Evolutionary conservation across 2,329 filamentous ascomycete species (phyloP).

Genomic region (Rutstroemia sp.): DNA sequence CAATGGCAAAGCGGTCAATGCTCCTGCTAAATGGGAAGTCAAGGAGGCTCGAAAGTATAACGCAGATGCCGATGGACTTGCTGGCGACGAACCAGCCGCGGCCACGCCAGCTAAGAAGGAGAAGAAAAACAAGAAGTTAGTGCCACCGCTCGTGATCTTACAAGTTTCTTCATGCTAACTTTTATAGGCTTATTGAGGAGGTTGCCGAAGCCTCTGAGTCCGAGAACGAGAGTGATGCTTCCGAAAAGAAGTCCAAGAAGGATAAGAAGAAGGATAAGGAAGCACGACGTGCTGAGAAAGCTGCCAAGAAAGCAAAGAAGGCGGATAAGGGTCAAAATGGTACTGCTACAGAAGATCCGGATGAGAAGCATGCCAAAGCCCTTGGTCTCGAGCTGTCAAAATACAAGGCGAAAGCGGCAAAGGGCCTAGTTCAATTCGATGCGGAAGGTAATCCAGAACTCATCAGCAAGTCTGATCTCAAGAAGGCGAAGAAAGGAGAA

Average conservation of each 20-base stretch:
- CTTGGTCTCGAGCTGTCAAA: slow-evolving; percentile 66
- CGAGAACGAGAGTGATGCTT: slow-evolving; percentile 5
- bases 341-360: slow-evolving; percentile 32
- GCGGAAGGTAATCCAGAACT: slow-evolving; percentile 52
- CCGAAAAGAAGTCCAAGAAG: slow-evolving; percentile 23
- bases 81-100: slow-evolving; percentile 52
- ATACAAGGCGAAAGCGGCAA: slow-evolving; percentile 72
- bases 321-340: slow-evolving; percentile 26
- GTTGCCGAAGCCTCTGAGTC: slow-evolving; percentile 17
- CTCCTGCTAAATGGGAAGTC: slow-evolving; percentile 76
- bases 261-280: slow-evolving; percentile 36
- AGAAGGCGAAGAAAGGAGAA: slow-evolving; percentile 71
- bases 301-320: slow-evolving; percentile 24
- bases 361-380: slow-evolving; percentile 48
- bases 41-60: slow-evolving; percentile 96
- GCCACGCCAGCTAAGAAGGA: slow-evolving; percentile 39
- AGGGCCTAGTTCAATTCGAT: slow-evolving; percentile 37
- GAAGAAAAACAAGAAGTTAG: slow-evolving; percentile 43
- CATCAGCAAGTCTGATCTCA: slow-evolving; percentile 30
- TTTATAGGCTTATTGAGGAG: slow-evolving; percentile 31
- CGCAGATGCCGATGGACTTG: slow-evolving; percentile 80
- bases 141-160: background rate
- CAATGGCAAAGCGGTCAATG: slow-evolving; percentile 53
- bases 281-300: slow-evolving; percentile 9
- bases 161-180: background rate